Base-by-base conservation (phyloP, 805 yeast species). In the Sugiyamaella marilandica region DNA sequence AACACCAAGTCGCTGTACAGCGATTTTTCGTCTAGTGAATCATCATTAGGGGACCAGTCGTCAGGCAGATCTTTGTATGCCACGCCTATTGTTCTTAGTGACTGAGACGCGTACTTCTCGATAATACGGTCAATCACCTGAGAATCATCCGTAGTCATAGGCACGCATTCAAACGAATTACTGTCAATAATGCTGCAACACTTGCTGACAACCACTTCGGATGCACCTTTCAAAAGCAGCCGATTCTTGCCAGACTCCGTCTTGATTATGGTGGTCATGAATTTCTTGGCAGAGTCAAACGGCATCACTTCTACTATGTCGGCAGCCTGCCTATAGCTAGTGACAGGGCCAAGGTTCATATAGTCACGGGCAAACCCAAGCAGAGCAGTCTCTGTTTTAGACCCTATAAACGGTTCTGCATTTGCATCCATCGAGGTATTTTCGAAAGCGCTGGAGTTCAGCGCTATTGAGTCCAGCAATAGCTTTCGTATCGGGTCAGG, bases 321-420 rank as follows among this genome's bases (percentile, higher is more conserved):
- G 16, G 69, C 68, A 14, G 72, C 56, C 10, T 70, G 65, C 55
- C 84, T 74, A 57, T 80, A 67, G 0, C 65, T 60, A 16, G 80
- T 81, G 41, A 91, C 73, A 10, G 71, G 57, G 26, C 68, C 70
- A 16, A 70, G 60, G 14, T 71, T 65, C 55, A 89, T 74, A 44
- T 77, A 74, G 44, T 77, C 74, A 41, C 77, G 74, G 1, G 94
- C 92, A 55, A 89, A 72, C 11, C 81, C 73, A 37, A 94, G 74
- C 52, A 94, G 69, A 0, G 99, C 97, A 33, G 91, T 82, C 69
- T 94, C 99, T 2, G 99, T 95, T 68, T 94, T 94, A 53, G 95
- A 87, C 5, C 99, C 99, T 47, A 90, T 73, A 62, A 79, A 90
- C 1, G 83, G 83, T 56, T 86, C 94, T 7, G 62, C 59, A 35